Percentiles rank a stretch among this genome's conserved stretches.
These are phyloP conservation scores for Orbilia quercus DNA, from an alignment of 2,329 filamentous ascomycete genomes.

Conservation along the genomic window DNA sequence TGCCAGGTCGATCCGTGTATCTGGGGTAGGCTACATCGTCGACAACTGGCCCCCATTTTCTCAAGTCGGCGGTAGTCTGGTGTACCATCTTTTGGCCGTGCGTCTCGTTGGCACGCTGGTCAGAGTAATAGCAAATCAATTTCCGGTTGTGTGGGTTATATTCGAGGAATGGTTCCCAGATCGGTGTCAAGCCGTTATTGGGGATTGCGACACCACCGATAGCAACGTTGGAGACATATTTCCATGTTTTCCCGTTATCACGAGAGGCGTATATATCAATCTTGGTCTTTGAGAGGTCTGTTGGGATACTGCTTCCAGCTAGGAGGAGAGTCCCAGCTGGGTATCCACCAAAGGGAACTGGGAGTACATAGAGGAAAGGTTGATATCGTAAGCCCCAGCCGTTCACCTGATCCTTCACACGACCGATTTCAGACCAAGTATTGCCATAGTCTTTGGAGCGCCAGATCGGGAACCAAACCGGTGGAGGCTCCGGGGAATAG, in stretches of 20 bases:
- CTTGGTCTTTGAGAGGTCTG: slow-evolving; percentile 71
- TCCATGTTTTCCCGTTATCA: slow-evolving; percentile 68
- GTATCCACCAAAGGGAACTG: slow-evolving; percentile 70
- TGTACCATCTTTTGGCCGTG: slow-evolving; percentile 77
- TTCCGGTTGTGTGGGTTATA: slow-evolving; percentile 69
- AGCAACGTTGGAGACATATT: slow-evolving; percentile 75
- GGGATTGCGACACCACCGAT: slow-evolving; percentile 72
- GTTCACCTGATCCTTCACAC: slow-evolving; percentile 73
- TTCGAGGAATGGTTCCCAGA: slow-evolving; percentile 78
- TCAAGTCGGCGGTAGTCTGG: slow-evolving; percentile 71
- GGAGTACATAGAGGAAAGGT: slow-evolving; percentile 74
- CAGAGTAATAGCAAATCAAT: slow-evolving; percentile 76
- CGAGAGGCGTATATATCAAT: slow-evolving; percentile 74
- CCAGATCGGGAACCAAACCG: slow-evolving; percentile 69
- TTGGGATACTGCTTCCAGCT: slow-evolving; percentile 71
- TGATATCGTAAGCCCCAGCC: slow-evolving; percentile 76
- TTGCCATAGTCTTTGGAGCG: slow-evolving; percentile 68
- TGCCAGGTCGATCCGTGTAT: slow-evolving; percentile 74
- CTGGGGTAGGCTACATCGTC: slow-evolving; percentile 73
- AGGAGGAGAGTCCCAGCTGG: slow-evolving; percentile 73
- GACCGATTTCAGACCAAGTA: slow-evolving; percentile 73
- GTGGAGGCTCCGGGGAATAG: slow-evolving; percentile 69
- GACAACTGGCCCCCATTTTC: slow-evolving; percentile 70
- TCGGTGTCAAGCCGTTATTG: slow-evolving; percentile 74
- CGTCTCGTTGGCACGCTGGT: slow-evolving; percentile 72